A percentile compares a stretch with the other conserved stretches of the same genome.
phyloP scores from a whole-genome alignment of 257 asterid genomes.

The Phtheirospermum japonicum region DNA sequence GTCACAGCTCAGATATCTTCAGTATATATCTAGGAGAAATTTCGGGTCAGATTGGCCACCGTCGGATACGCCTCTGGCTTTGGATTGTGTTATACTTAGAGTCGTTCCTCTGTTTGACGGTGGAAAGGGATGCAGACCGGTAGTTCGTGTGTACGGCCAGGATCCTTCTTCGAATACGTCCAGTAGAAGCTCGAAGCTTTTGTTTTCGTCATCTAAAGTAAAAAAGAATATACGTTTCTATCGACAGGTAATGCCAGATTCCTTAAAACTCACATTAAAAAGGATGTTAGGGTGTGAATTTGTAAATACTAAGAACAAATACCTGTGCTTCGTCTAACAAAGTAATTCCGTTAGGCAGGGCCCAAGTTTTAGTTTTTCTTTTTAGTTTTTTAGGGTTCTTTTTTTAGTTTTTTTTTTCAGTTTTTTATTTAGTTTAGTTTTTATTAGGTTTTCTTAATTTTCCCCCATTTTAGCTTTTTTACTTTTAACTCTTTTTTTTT shows the following conservation, averaged over 20 bases:
- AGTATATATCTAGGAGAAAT: conserved; percentile 79
- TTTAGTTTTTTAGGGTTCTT: no score
- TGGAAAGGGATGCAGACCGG: conserved; percentile 87
- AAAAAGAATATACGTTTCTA: conserved; percentile 59
- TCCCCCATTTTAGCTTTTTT: no score
- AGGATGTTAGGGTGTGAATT: conserved; percentile 1
- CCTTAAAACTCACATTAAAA: conserved; percentile 26
- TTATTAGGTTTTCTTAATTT: no score
- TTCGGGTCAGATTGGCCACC: conserved; percentile 92
- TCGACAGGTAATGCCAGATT: conserved; percentile 57
- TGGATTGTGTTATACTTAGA: conserved; percentile 79
- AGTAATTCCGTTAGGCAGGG: no score
- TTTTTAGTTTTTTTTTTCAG: no score
- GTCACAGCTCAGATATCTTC: conserved; percentile 97
- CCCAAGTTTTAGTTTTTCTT: no score
- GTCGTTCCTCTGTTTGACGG: conserved; percentile 66
- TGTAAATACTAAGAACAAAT: not conserved
- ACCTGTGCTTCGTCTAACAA: no score
- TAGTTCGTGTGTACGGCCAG: conserved; percentile 88
- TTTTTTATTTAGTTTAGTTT: no score
- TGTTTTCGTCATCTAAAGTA: conserved; percentile 65
- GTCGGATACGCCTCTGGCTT: conserved; percentile 74
- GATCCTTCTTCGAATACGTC: conserved; percentile 71
- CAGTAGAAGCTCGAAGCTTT: conserved; percentile 81
- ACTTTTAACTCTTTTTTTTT: no score